Evolutionary conservation across 2,329 filamentous ascomycete species (phyloP), one percentile per base, ranked within the genome.

Genomic region (Cladosporium sp.): DNA sequence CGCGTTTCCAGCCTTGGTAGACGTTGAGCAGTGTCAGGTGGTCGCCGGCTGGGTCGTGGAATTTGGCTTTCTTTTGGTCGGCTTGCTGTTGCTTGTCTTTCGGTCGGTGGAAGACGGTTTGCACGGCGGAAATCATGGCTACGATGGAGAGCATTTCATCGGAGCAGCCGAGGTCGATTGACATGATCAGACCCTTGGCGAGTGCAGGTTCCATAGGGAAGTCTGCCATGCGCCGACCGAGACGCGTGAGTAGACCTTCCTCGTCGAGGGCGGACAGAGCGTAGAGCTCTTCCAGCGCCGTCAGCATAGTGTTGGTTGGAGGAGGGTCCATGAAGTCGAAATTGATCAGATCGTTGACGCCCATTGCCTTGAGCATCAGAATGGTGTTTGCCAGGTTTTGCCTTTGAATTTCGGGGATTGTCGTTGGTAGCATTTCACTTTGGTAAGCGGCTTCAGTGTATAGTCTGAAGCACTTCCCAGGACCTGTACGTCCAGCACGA

Each of bases 271-370:
- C 92, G 3, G 86, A 89, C 9, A 99, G 75, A 1, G 90, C 89
- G 64, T 99, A 99, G 0, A 99, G 77, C 66, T 97, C 93, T 70
- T 99, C 95, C 3, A 99, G 75, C 0, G 93, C 93, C 43, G 90
- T 95, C 56, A 99, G 80, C 89, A 97, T 96, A 11, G 93, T 97
- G 63, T 97, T 96, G 24, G 93, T 93, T 0, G 93, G 93, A 0
- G 93, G 93, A 0, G 93, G 91, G 63, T 99, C 93, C 92, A 99
- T 97, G 63, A 99, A 99, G 70, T 97, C 92, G 63, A 99, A 99
- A 65, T 95, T 90, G 11, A 99, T 78, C 1, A 99, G 76, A 65
- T 99, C 93, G 64, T 99, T 97, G 69, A 99, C 97, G 3, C 95
- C 93, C 90, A 99, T 97, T 0, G 93, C 93, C 68, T 99, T 99